Conservation (phyloP, 805 yeast species). For the Clavispora asparagi region DNA sequence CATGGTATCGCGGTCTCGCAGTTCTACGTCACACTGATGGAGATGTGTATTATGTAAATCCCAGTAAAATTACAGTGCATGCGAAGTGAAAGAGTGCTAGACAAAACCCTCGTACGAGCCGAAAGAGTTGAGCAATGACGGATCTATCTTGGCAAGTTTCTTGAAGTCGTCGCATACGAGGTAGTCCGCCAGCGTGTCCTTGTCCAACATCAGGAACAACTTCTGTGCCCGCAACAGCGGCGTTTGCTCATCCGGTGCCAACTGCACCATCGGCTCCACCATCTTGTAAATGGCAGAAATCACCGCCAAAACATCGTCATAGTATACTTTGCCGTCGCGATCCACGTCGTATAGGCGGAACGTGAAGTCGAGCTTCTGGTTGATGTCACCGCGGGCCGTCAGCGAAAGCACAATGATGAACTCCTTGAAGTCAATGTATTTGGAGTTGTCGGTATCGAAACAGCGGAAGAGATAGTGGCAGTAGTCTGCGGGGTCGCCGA, state of each 20-base stretch:
- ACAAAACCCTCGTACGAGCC: constrained; percentile 79
- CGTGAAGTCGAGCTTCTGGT: constrained; percentile 86
- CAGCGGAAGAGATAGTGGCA: constrained; percentile 84
- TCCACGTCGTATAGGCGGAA: constrained; percentile 83
- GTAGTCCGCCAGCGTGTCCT: constrained; percentile 55
- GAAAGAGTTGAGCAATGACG: constrained; percentile 69
- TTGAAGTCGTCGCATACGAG: constrained; percentile 82
- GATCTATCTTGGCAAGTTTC: constrained; percentile 73
- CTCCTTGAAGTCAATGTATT: constrained; percentile 85
- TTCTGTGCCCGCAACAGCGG: constrained; percentile 85
- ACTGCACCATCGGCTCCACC: constrained; percentile 91
- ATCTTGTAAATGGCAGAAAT: constrained; percentile 84
- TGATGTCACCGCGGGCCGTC: constrained; percentile 79
- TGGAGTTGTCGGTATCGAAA: constrained; percentile 77
- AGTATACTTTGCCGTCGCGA: constrained; percentile 69
- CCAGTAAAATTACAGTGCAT: too few species aligned
- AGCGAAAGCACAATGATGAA: constrained; percentile 83
- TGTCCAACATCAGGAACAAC: constrained; percentile 70
- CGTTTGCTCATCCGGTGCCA: constrained; percentile 84
- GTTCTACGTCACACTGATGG: too few species aligned
- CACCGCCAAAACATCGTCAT: constrained; percentile 73
- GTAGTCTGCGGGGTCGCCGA: constrained; percentile 93
- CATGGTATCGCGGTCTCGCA: too few species aligned
- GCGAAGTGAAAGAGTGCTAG: constrained; percentile 17
- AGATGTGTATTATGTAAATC: too few species aligned